Base-by-base conservation (phyloP, 164 flowering plant genomes). In the Magnolia kwangsiensis region DNA sequence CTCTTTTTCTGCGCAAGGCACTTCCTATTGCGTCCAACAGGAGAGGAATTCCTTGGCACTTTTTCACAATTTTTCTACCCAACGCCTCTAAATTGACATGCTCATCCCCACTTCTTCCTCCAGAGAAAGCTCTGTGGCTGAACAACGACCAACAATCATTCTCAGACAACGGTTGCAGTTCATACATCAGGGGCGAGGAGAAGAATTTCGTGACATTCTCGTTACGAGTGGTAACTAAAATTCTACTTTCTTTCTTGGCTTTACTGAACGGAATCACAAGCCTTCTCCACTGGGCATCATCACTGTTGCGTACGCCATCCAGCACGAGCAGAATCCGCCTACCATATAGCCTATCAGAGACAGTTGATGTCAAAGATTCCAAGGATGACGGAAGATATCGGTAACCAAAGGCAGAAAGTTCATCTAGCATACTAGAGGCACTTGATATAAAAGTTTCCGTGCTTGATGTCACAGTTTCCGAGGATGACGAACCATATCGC, bases 31-130 rank as follows among this genome's bases (percentile, higher is more conserved):
- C 8, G 51, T 37, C 11, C 55, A 45, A 45, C 8, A 66, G 24
- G 20, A 78, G 63, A 9, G 80, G 80, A 2, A 78, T 13, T 37
- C 80, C 80, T 58, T 65, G 29, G 58, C 80, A 78, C 31, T 67
- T 78, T 0, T 24, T 20, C 4, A 68, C 78, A 67, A 75, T 73
- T n/a, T 73, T 66, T 24, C 31, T 59, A 14, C 74, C 76, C 45
- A 51, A 63, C 1, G 24, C 24, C n/a, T 75, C n/a, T n/a, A n/a
- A n/a, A n/a, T n/a, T 63, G 7, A 50, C 65, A 59, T 0, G 10
- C 50, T 19, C 50, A 9, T 49, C 18, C 11, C 4, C 31, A 7
- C 67, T 13, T 11, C 63, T n/a, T 18, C 10, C 31, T n/a, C 2
- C 11, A 50, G 69, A 69, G 7, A 72, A 55, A 18, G 80, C 80